Evolutionary conservation across 805 yeast species (phyloP), one percentile per base, ranked within the genome.

Genomic region (Lachancea sp.): DNA sequence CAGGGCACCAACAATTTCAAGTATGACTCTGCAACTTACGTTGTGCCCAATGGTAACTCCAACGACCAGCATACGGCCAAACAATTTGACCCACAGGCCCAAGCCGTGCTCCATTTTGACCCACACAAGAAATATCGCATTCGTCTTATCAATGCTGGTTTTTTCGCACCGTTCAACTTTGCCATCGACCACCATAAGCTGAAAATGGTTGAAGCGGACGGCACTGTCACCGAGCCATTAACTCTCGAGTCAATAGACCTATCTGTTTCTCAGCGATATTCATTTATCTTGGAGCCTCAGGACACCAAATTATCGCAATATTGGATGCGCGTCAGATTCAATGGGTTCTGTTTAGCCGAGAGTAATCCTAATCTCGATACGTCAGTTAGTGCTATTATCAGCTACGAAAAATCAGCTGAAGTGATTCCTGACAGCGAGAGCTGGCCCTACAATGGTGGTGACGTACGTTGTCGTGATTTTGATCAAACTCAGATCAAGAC

Each of bases 201-300:
- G 48, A 69, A 72, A 7, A 65, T 77, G 13, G 71, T 77, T 33
- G 82, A 75, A 53, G 71, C 73, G 19, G 82, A 77, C 49, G 81
- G 82, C 19, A 67, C 77, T 17, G 63, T 70, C 38, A 75, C 75
- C 10, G 70, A 73, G 47, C 74, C 74, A 18, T 55, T 66, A 44
- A 64, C 62, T 39, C 71, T 74, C 7, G 70, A 66, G 15, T 65
- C 68, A 47, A 46, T 74, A 25, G 72, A 68, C 54, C 58, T 74
- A 41, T 72, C 85, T 1, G 85, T 79, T 16, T 90, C 86, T 9
- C 91, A 85, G 63, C 67, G 95, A 49, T 77, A 81, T 58, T 75
- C 85, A 13, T 74, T 81, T 3, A 66, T 82, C 45, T 52, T 83
- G 32, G 66, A 25, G 72, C 85, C 61, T 57, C 75, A 59, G 80